A percentile compares a stretch with the other conserved stretches of the same genome.
phyloP scores from a whole-genome alignment of 768 basidiomycete genomes.

The Tulasnella sp. region DNA sequence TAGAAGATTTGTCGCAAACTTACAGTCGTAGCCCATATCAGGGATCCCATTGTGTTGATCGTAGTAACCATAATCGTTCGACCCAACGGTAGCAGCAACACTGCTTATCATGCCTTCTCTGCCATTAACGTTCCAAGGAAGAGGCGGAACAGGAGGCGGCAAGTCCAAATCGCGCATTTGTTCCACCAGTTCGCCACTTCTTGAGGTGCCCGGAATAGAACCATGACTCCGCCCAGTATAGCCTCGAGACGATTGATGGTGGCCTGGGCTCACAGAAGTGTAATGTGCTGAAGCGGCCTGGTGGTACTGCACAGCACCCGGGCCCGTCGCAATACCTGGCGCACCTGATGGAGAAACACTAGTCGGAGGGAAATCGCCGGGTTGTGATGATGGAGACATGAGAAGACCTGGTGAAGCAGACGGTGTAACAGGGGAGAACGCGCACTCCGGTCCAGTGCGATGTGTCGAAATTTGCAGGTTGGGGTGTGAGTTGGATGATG shows the following conservation, averaged over 20 bases:
- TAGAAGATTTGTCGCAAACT: too few species aligned
- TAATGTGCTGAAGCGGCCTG: slow-evolving; percentile 6
- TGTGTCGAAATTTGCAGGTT: slow-evolving; percentile 16
- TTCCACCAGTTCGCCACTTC: background rate
- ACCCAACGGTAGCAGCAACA: too few species aligned
- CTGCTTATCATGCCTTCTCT: too few species aligned
- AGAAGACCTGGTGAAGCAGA: background rate
- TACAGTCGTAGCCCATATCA: too few species aligned
- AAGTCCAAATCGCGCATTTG: slow-evolving; percentile 7
- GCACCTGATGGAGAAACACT: background rate
- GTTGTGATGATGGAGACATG: background rate
- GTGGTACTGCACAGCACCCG: slow-evolving; percentile 1
- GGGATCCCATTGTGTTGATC: too few species aligned
- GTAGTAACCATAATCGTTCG: too few species aligned
- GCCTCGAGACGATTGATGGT: too few species aligned
- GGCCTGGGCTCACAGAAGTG: background rate
- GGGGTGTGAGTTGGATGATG: slow-evolving; percentile 15
- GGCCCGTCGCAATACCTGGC: background rate
- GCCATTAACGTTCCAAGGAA: background rate
- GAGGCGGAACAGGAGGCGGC: slow-evolving; percentile 7
- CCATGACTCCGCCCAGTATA: slow-evolving; percentile 1
- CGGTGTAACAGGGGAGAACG: slow-evolving; percentile 27
- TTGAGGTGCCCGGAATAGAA: background rate
- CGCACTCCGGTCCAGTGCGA: slow-evolving; percentile 9
- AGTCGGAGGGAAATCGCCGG: background rate